Evolutionary conservation across 768 basidiomycete species (phyloP).

Genomic region (Lactarius deliciosus): DNA sequence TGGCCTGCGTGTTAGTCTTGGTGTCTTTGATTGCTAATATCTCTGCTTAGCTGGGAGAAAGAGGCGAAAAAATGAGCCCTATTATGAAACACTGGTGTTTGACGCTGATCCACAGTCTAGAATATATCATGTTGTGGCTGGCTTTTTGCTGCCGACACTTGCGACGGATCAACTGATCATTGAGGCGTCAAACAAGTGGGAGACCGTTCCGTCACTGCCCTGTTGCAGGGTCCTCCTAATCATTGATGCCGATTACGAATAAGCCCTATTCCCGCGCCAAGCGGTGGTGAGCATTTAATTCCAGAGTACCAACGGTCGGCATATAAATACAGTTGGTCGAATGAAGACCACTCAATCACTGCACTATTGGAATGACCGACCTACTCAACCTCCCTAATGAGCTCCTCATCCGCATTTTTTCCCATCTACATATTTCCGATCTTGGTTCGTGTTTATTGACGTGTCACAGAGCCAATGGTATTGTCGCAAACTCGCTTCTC

Average conservation of each 20-base stretch:
- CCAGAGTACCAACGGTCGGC: neutral
- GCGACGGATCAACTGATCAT: neutral
- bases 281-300: too few species aligned
- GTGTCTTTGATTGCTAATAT: neutral
- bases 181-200: neutral
- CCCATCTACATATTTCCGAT: neutral
- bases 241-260: neutral
- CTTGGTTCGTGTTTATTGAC: slow-evolving; percentile 9
- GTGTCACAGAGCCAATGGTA: neutral
- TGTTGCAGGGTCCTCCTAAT: neutral
- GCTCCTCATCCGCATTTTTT: slow-evolving; percentile 10
- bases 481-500: slow-evolving; percentile 2
- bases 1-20: neutral
- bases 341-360: neutral
- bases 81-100: neutral
- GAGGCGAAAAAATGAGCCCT: slow-evolving; percentile 5
- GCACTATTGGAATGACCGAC: neutral
- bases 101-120: neutral
- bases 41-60: slow-evolving; percentile 17
- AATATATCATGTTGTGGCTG: neutral
- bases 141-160: neutral
- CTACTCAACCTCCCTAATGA: slow-evolving; percentile 15
- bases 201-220: neutral
- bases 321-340: slow-evolving; percentile 4
- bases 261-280: neutral